Evolutionary conservation across 768 basidiomycete species (phyloP).

Genomic region (Leccinum subgranulosum): DNA sequence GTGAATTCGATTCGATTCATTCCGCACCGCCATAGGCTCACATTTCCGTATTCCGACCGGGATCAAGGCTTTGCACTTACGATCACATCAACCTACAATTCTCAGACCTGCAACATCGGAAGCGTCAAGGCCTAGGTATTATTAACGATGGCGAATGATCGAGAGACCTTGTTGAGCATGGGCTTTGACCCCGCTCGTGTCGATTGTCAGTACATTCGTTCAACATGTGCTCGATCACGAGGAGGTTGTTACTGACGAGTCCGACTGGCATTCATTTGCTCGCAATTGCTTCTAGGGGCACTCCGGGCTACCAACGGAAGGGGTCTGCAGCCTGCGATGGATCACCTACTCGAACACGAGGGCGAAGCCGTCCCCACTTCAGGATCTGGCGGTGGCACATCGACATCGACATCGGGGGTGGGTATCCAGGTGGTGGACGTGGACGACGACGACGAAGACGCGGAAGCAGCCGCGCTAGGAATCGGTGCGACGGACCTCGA

Average conservation of each 20-base stretch:
- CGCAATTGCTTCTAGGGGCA: constrained; percentile 58
- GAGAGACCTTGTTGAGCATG: constrained; percentile 76
- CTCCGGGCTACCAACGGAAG: constrained; percentile 77
- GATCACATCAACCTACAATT: not conserved
- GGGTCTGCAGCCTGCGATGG: constrained; percentile 90
- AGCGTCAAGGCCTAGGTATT: not conserved
- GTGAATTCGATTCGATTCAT: no score
- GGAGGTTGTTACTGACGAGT: not conserved
- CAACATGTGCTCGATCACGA: not conserved
- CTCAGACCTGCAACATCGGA: not conserved
- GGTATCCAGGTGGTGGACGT: constrained; percentile 41
- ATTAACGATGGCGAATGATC: constrained; percentile 48
- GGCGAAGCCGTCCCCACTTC: constrained; percentile 49
- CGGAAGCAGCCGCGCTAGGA: constrained; percentile 57
- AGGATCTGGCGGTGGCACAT: not conserved
- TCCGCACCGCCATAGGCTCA: no score
- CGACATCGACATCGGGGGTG: not conserved
- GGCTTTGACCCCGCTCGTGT: constrained; percentile 83
- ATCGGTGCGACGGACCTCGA: constrained; percentile 44
- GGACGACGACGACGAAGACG: constrained; percentile 67
- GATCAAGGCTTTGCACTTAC: no score
- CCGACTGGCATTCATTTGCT: not conserved
- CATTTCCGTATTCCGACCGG: no score
- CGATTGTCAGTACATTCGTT: constrained; percentile 60
- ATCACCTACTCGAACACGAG: constrained; percentile 81